Evolutionary conservation across 2,329 filamentous ascomycete species (phyloP), one percentile per base, ranked within the genome.

Genomic region (Paraphaeosphaeria sporulosa): DNA sequence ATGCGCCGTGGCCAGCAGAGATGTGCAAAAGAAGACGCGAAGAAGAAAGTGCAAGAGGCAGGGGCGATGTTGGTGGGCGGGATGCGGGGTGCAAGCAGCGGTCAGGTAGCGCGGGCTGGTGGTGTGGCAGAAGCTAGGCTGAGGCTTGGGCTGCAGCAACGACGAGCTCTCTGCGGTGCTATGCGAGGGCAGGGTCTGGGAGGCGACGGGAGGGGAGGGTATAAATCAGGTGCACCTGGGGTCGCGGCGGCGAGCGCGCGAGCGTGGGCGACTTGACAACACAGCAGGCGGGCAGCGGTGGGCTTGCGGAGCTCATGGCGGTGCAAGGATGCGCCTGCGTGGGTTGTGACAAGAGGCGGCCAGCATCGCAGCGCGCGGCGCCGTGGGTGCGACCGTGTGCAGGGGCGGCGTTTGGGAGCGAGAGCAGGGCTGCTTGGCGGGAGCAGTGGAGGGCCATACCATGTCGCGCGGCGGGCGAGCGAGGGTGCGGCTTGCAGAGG

Each of bases 381-480:
- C 63, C 67, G 40, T 42, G 56, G 63, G 68, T 72, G 68, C 64
- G 69, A 72, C 70, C 72, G 68, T 64, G 67, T 63, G 64, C 52
- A 62, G 61, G 64, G 58, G 56, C 61, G 52, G 54, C 27, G 64
- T 64, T 60, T 63, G 65, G 66, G 46, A 43, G 42, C n/a, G 54
- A 17, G 46, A 69, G 71, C 67, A 72, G 71, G 71, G 72, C 72
- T 64, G 71, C 72, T 76, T 76, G 76, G 74, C 72, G 67, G 61
- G 68, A 70, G 73, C 74, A 75, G 74, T 71, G 65, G 61, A 71
- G 69, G 71, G 75, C 75, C 77, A 75, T 79, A 79, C 77, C 77
- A 79, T 79, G 77, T 79, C 75, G 75, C 68, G 54, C 52, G 63
- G 72, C 73, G 74, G 74, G 76, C 60, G 61, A 65, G 69, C 66